A percentile compares a stretch with the other conserved stretches of the same genome.
Evolutionary conservation across 495 filamentous ascomycete genomes (phyloP).

Genomic region (Viridothelium virens): DNA sequence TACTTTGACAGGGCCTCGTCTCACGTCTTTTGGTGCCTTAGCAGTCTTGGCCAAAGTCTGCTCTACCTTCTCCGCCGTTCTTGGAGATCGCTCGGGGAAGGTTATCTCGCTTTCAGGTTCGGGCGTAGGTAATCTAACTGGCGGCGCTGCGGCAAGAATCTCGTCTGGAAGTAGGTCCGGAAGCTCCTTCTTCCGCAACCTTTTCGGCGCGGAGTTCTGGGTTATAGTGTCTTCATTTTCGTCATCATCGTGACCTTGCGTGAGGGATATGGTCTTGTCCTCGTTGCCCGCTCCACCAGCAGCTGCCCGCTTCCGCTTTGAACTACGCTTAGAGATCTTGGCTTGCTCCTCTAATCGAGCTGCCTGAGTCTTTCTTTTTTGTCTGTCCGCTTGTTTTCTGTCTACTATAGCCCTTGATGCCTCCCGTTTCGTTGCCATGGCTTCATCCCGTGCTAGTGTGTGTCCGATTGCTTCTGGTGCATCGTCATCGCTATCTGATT

Average conservation of each 20-base stretch:
- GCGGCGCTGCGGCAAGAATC: constrained; percentile 44
- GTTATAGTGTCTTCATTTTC: neutral
- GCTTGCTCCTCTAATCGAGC: constrained; percentile 41
- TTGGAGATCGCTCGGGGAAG: neutral
- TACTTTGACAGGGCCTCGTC: constrained; percentile 45
- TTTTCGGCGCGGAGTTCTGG: constrained; percentile 2
- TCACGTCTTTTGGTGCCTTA: constrained; percentile 49
- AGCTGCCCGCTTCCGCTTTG: constrained; percentile 13
- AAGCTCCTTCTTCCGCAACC: constrained; percentile 24
- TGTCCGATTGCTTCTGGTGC: constrained; percentile 44
- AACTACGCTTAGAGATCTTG: constrained; percentile 33
- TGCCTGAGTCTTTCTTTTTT: constrained; percentile 33
- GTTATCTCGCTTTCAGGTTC: constrained; percentile 19
- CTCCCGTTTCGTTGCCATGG: constrained; percentile 22
- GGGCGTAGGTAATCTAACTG: constrained; percentile 37
- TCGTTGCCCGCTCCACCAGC: neutral
- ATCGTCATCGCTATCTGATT: constrained; percentile 37
- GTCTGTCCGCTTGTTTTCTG: neutral
- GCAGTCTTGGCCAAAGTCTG: constrained; percentile 23
- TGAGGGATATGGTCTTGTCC: neutral
- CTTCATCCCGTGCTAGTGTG: constrained; percentile 22
- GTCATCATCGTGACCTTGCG: neutral
- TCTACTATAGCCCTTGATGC: constrained; percentile 18
- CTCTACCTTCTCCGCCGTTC: neutral
- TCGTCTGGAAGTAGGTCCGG: constrained; percentile 49